Evolutionary conservation across 768 basidiomycete species (phyloP), one percentile per base, ranked within the genome.

Genomic region (Trametes coccinea): DNA sequence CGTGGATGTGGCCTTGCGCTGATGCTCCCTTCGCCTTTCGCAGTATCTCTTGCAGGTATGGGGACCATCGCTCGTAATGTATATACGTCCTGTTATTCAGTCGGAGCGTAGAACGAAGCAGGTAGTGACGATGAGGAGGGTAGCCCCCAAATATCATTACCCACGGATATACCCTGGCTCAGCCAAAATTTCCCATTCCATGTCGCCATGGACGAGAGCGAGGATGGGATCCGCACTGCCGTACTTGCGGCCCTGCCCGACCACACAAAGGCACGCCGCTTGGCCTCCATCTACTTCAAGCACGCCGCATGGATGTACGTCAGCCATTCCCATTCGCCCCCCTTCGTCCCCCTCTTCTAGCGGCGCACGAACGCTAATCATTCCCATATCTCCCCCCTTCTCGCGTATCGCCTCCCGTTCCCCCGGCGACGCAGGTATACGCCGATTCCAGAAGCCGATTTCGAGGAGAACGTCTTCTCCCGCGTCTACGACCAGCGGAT

Each of bases 251-350:
- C 77, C 49, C 73, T 88, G 13, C 87, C 87, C 11, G 72, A 72
- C 48, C 27, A 61, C 17, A 60, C 65, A 22, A 71, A 67, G 58
- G 72, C 76, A 4, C 73, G 72, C 49, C 60, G 68, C 40, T 73
- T 85, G 41, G 76, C 77, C 55, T 76, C 81, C 45, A 76, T 81
- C 39, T 89, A 89, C 72, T 89, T 79, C 72, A 80, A 80, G 66
- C 84, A 88, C 70, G 86, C 84, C 53, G 86, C 84, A 50, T 89
- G 87, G 87, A 86, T 88, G 88, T 87, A 70, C 64, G 87, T 66
- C 39, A 55, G 47, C 37, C 29, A 41, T 39, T 13, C 22, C 41
- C 37, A 31, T 37, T 44, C 34, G n/a, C 30, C 16, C 30, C 44
- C 49, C 33, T 27, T 8, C 37, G 22, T 22, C 34, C 52, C 43